Conservation (phyloP, 352 stramenopile species). For the Pythium dissimile region DNA sequence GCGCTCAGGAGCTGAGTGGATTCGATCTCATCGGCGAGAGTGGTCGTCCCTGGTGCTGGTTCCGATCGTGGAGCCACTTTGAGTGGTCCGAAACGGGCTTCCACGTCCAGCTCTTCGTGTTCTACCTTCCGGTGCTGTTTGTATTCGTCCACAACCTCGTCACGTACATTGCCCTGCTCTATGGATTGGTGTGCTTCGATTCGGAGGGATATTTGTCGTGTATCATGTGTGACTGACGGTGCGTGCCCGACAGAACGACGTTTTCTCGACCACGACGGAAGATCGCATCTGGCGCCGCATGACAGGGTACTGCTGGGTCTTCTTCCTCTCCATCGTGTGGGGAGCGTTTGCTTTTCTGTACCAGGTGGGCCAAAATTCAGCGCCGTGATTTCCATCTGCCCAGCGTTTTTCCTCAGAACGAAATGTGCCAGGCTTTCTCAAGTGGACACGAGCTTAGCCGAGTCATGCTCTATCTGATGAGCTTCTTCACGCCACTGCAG, state of each 20-base stretch:
- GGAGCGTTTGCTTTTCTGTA: constrained; percentile 40
- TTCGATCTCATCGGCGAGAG: constrained; percentile 56
- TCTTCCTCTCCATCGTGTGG: constrained; percentile 51
- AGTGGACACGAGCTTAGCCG: constrained; percentile 41
- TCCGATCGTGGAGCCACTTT: constrained; percentile 62
- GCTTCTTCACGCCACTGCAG: constrained; percentile 70
- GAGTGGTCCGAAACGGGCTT: constrained; percentile 48
- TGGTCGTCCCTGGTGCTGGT: constrained; percentile 71
- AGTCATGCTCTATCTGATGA: constrained; percentile 57
- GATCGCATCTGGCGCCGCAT: constrained; percentile 62
- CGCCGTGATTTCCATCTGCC: no score
- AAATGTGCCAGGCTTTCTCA: constrained; percentile 32
- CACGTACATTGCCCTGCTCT: constrained; percentile 57
- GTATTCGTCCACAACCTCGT: constrained; percentile 55
- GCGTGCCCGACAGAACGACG: constrained; percentile 29
- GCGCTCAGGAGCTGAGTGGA: constrained; percentile 37
- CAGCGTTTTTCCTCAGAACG: no score
- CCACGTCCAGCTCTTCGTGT: constrained; percentile 55
- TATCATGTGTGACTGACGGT: neutral
- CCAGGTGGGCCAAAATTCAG: constrained; percentile 35
- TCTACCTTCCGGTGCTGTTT: constrained; percentile 52
- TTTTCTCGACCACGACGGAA: constrained; percentile 64
- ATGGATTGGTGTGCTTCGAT: constrained; percentile 41
- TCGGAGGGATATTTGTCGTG: neutral
- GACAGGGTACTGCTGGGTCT: constrained; percentile 59